A percentile compares a stretch with the other conserved stretches of the same genome.
Conservation (phyloP, 1,284 basidiomycete species). For the Somion occarium region DNA sequence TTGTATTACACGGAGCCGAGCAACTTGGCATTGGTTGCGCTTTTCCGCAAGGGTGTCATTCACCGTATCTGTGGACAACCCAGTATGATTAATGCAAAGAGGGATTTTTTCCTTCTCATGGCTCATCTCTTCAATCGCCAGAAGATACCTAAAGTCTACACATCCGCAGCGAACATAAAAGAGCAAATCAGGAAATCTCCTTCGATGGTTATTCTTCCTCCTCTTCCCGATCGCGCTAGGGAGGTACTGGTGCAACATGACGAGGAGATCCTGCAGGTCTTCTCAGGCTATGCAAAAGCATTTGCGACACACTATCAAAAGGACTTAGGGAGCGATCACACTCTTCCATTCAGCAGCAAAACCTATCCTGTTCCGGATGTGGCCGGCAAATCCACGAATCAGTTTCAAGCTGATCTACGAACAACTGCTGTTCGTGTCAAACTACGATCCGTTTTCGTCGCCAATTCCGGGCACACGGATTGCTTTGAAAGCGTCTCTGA, state of each 20-base stretch:
- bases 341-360: conserved; percentile 43
- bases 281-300: conserved; percentile 47
- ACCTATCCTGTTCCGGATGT: conserved; percentile 8
- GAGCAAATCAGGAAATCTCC: conserved; percentile 41
- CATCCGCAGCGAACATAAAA: conserved; percentile 31
- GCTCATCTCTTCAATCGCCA: conserved; percentile 57
- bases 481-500: conserved; percentile 44
- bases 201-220: conserved; percentile 53
- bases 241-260: conserved; percentile 44
- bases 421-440: conserved; percentile 32
- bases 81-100: conserved; percentile 36
- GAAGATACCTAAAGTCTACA: conserved; percentile 42
- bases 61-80: conserved; percentile 48
- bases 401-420: conserved; percentile 33
- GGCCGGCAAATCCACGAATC: conserved; percentile 6
- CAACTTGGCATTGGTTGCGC: conserved; percentile 58
- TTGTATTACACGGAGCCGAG: conserved; percentile 66
- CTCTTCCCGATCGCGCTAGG: conserved; percentile 36
- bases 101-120: conserved; percentile 49
- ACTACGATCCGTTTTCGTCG: conserved; percentile 54
- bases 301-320: conserved; percentile 37
- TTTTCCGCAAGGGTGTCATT: conserved; percentile 53
- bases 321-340: conserved; percentile 35
- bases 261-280: conserved; percentile 45
- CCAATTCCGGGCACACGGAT: conserved; percentile 60